These are phyloP conservation scores for Coemansia sp. DNA, from an alignment of 192 early-diverging fungal species.

Conservation along the genomic window DNA sequence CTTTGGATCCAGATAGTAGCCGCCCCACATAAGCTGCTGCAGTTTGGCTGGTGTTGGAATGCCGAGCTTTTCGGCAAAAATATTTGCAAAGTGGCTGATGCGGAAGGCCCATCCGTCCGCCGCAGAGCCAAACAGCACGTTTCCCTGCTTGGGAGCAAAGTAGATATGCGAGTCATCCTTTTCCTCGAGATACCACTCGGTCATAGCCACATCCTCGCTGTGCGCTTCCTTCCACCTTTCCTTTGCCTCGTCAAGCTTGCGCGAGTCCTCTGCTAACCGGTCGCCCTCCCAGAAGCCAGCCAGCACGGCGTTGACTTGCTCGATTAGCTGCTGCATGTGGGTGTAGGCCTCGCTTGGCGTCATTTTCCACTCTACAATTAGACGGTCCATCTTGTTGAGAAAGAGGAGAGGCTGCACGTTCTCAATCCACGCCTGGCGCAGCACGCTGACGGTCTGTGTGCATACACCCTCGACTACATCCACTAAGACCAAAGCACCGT, in stretches of 20 bases:
- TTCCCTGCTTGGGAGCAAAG: slow-evolving; percentile 92
- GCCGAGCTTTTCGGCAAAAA: slow-evolving; percentile 85
- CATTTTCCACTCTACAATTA: slow-evolving; percentile 92
- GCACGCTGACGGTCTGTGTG: slow-evolving; percentile 97
- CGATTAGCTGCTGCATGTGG: slow-evolving; percentile 91
- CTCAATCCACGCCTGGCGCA: slow-evolving; percentile 93
- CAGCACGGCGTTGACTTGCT: slow-evolving; percentile 95
- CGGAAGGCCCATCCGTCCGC: slow-evolving; percentile 99
- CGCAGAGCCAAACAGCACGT: slow-evolving; percentile 94
- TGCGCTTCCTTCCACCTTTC: slow-evolving; percentile 53
- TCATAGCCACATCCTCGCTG: slow-evolving; percentile 54
- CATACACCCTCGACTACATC: slow-evolving; percentile 99
- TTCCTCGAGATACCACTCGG: slow-evolving; percentile 83
- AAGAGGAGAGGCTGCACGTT: slow-evolving; percentile 90
- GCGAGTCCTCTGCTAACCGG: slow-evolving; percentile 71
- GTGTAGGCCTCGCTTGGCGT: slow-evolving; percentile 88
- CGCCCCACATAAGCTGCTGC: slow-evolving; percentile 90
- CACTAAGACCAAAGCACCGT: slow-evolving; percentile 92
- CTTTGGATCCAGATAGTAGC: slow-evolving; percentile 96
- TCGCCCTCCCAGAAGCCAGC: slow-evolving; percentile 93
- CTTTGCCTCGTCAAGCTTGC: slow-evolving; percentile 67
- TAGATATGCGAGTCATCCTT: slow-evolving; percentile 93
- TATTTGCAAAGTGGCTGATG: slow-evolving; percentile 84
- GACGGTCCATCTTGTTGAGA: slow-evolving; percentile 96
- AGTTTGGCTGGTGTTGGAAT: slow-evolving; percentile 53